These are phyloP conservation scores for Ophiostoma fasciatum DNA, from an alignment of 2,329 filamentous ascomycete genomes.

Conservation along the genomic window DNA sequence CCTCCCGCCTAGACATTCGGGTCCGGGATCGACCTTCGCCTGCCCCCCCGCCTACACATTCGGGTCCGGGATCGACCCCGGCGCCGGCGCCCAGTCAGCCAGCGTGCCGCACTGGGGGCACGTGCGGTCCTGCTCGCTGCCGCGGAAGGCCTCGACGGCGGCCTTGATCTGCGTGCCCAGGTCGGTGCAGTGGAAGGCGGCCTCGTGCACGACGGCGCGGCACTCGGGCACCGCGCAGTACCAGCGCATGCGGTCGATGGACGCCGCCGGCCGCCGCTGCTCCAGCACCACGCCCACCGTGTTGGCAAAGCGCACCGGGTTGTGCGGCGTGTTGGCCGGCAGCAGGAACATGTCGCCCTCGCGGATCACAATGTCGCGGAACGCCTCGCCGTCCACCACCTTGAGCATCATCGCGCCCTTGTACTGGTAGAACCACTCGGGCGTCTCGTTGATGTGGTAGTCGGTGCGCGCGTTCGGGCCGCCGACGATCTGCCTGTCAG, in stretches of 20 bases:
- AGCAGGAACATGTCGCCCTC: constrained; percentile 92
- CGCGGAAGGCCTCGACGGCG: constrained; percentile 71
- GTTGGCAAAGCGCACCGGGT: constrained; percentile 81
- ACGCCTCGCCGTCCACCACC: constrained; percentile 58
- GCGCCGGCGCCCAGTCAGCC: constrained; percentile 40
- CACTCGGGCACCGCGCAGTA: constrained; percentile 55
- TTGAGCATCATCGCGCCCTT: constrained; percentile 87
- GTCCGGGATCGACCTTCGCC: too few relatives aligned
- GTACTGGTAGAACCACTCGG: constrained; percentile 98
- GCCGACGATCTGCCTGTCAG: constrained; percentile 43
- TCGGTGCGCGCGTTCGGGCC: constrained; percentile 92
- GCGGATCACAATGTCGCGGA: constrained; percentile 75
- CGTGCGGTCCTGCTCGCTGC: constrained; percentile 48
- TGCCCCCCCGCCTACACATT: constrained; percentile 21
- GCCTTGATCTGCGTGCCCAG: constrained; percentile 89
- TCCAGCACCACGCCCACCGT: constrained; percentile 92
- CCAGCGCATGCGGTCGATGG: constrained; percentile 63
- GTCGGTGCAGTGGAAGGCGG: constrained; percentile 74
- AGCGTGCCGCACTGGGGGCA: constrained; percentile 65
- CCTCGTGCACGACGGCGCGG: constrained; percentile 64
- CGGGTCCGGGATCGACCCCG: constrained; percentile 43
- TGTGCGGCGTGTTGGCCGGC: constrained; percentile 88
- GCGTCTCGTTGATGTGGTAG: constrained; percentile 94
- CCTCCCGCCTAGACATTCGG: constrained; percentile 25
- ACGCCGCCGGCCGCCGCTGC: constrained; percentile 56